Evolutionary conservation across 2,329 filamentous ascomycete species (phyloP).

Genomic region (Malbranchea cinnamomea): DNA sequence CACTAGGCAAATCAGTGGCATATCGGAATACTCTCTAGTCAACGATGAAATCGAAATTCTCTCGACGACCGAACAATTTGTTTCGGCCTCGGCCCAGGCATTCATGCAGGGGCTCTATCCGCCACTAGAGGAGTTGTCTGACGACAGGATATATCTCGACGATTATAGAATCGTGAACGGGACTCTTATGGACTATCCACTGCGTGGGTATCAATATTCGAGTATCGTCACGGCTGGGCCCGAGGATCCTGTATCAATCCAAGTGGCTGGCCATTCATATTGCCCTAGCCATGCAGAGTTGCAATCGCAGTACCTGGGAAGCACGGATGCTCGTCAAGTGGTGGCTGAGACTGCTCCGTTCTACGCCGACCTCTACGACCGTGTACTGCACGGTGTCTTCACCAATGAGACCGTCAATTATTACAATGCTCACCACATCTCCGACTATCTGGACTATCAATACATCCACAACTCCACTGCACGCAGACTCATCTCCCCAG

Average conservation of each 20-base stretch:
- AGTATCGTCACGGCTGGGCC: slow-evolving; percentile 30
- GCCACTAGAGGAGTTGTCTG: slow-evolving; percentile 25
- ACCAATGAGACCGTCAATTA: slow-evolving; percentile 29
- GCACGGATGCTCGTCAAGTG: slow-evolving; percentile 19
- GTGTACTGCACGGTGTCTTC: slow-evolving; percentile 30
- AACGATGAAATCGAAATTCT: slow-evolving; percentile 34
- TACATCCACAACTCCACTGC: slow-evolving; percentile 36
- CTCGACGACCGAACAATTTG: slow-evolving; percentile 33
- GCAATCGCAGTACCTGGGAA: too few species aligned
- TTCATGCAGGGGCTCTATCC: slow-evolving; percentile 50
- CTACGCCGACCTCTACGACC: slow-evolving; percentile 32
- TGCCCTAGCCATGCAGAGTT: too few species aligned
- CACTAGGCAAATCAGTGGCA: slow-evolving; percentile 28
- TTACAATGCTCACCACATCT: slow-evolving; percentile 38
- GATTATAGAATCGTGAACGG: slow-evolving; percentile 34
- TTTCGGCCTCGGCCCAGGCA: slow-evolving; percentile 40
- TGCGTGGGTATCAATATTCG: slow-evolving; percentile 44
- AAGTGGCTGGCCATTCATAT: slow-evolving; percentile 33
- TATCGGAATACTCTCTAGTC: slow-evolving; percentile 32
- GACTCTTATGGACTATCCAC: slow-evolving; percentile 30
- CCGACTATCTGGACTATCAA: slow-evolving; percentile 42
- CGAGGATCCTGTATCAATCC: slow-evolving; percentile 37
- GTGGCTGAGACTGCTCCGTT: slow-evolving; percentile 25
- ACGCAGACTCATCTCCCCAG: slow-evolving; percentile 15
- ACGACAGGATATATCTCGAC: slow-evolving; percentile 18